A percentile compares a stretch with the other conserved stretches of the same genome.
Conservation (phyloP, 73 alveolate species). For the Tetrahymena thermophila region DNA sequence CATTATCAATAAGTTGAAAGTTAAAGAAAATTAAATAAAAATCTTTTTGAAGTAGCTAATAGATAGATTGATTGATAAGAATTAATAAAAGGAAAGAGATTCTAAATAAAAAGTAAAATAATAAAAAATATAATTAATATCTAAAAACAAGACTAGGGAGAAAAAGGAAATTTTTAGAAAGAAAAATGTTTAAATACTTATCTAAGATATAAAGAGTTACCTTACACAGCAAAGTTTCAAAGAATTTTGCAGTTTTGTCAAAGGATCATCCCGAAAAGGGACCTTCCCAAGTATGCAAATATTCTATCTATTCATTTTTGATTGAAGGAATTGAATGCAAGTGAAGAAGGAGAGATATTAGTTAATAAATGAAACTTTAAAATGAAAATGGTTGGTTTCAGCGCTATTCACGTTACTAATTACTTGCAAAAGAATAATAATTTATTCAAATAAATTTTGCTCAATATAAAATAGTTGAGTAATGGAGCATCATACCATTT, state of each 20-base stretch:
- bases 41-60: not conserved
- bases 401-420: not conserved
- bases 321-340: not conserved
- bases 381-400: not conserved
- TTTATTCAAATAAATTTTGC: too few species aligned
- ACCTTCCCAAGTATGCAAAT: conserved; percentile 20
- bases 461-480: too few species aligned
- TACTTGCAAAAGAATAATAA: not conserved
- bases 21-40: not conserved
- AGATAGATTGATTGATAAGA: not conserved
- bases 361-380: not conserved
- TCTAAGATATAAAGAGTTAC: not conserved
- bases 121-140: not conserved
- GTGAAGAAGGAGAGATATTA: not conserved
- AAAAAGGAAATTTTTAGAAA: not conserved
- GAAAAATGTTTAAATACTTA: not conserved
- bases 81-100: not conserved
- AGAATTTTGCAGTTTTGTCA: conserved; percentile 23
- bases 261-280: conserved; percentile 32
- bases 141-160: not conserved
- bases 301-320: not conserved
- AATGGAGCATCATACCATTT: too few species aligned
- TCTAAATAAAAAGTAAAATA: not conserved
- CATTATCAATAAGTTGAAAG: not conserved
- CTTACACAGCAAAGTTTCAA: conserved; percentile 2